Percentiles rank a stretch among this genome's conserved stretches.
Evolutionary conservation across 2,329 filamentous ascomycete species (phyloP).

Genomic region (Ambrosiella xylebori): DNA sequence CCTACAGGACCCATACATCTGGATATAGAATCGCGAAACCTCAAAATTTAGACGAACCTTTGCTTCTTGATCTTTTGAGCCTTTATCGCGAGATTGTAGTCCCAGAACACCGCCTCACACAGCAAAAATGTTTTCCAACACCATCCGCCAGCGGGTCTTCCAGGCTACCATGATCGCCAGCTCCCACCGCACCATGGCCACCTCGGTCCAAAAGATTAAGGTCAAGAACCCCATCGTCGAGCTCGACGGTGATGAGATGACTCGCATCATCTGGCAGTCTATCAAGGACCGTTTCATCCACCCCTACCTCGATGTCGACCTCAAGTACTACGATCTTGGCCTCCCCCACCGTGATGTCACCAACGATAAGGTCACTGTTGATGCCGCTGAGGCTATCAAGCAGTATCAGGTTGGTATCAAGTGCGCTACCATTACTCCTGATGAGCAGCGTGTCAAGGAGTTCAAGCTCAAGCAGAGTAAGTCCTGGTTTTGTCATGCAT

Average conservation of each 20-base stretch:
- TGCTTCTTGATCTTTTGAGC: neutral
- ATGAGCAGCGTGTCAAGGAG: slow-evolving; percentile 90
- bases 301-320: slow-evolving; percentile 89
- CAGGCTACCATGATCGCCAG: slow-evolving; percentile 13
- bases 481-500: slow-evolving; percentile 18
- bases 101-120: neutral
- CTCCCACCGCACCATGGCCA: slow-evolving; percentile 33
- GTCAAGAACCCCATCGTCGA: slow-evolving; percentile 98
- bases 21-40: neutral
- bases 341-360: slow-evolving; percentile 91
- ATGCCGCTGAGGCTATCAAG: slow-evolving; percentile 93
- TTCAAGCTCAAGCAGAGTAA: slow-evolving; percentile 97
- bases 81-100: neutral
- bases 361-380: slow-evolving; percentile 86
- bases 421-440: slow-evolving; percentile 96
- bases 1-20: neutral
- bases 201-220: slow-evolving; percentile 68
- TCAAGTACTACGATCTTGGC: slow-evolving; percentile 95
- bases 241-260: slow-evolving; percentile 93
- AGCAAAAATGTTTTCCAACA: slow-evolving; percentile 11
- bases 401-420: slow-evolving; percentile 98
- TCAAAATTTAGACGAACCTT: neutral
- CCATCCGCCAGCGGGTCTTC: slow-evolving; percentile 12
- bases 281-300: slow-evolving; percentile 99
- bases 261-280: slow-evolving; percentile 93